Evolutionary conservation across 108 stramenopile genomes (phyloP).

Genomic region (Nannochloropsis gaditana): DNA sequence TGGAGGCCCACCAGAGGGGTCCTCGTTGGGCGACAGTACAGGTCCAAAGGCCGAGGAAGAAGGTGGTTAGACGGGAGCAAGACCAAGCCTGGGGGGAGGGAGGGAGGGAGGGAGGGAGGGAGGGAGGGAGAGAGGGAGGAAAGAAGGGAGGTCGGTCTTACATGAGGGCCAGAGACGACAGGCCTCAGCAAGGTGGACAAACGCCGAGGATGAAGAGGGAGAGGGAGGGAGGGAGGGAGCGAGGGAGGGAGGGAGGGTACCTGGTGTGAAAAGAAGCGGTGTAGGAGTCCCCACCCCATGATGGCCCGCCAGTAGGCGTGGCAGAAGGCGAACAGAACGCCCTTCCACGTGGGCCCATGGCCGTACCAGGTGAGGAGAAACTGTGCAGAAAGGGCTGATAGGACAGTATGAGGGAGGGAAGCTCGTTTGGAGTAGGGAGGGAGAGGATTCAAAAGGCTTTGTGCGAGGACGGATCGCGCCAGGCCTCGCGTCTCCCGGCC

Average conservation of each 20-base stretch:
- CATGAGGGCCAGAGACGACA: not conserved
- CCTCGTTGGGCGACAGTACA: slow-evolving; percentile 60
- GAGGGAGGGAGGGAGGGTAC: slow-evolving; percentile 40
- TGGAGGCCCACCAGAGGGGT: slow-evolving; percentile 64
- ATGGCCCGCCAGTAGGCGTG: not conserved
- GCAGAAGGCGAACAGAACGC: slow-evolving; percentile 16
- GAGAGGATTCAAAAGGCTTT: not conserved
- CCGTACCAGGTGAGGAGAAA: slow-evolving; percentile 56
- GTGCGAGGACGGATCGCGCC: too few relatives aligned
- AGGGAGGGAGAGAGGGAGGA: not conserved
- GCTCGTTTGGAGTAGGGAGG: not conserved
- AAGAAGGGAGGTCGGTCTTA: not conserved
- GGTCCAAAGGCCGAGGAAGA: slow-evolving; percentile 52
- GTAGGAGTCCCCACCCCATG: slow-evolving; percentile 32
- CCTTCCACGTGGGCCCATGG: slow-evolving; percentile 63
- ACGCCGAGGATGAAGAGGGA: not conserved
- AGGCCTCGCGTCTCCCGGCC: too few relatives aligned
- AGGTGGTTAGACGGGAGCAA: slow-evolving; percentile 48
- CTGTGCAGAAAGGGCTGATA: slow-evolving; percentile 44
- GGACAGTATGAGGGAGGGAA: not conserved
- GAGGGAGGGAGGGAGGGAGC: not conserved
- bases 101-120: not conserved
- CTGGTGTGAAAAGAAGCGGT: slow-evolving; percentile 61
- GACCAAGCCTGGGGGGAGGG: slow-evolving; percentile 25
- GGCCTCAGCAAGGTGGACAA: not conserved